Conservation (phyloP, 805 yeast species). For the Danielozyma ontarioensis region DNA sequence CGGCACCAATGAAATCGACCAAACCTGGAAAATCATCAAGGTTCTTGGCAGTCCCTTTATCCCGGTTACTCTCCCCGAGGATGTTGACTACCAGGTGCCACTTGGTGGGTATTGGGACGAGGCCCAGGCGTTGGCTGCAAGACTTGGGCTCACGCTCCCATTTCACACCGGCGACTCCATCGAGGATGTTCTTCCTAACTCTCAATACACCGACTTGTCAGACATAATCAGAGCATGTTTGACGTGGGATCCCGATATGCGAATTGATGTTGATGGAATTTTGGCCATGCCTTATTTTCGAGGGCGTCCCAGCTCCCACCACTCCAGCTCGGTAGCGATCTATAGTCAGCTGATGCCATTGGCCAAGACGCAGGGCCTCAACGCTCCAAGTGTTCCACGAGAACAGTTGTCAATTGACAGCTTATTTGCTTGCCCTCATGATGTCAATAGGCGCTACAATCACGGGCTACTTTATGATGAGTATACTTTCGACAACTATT, state of each 20-base stretch:
- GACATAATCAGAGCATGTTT: slow-evolving; percentile 47
- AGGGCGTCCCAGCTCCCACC: too few relatives aligned
- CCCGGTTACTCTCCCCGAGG: slow-evolving; percentile 11
- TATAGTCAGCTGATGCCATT: too few relatives aligned
- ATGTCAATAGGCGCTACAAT: too few relatives aligned
- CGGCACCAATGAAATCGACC: slow-evolving; percentile 76
- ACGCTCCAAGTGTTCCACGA: too few relatives aligned
- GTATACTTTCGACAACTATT: not conserved
- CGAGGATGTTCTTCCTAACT: slow-evolving; percentile 40
- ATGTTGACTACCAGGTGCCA: slow-evolving; percentile 23
- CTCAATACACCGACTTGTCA: slow-evolving; percentile 38
- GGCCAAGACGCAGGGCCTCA: too few relatives aligned
- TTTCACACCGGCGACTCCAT: slow-evolving; percentile 46
- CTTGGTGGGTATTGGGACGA: slow-evolving; percentile 75
- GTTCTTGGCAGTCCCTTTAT: slow-evolving; percentile 69
- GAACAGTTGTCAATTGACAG: too few relatives aligned
- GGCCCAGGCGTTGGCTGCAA: slow-evolving; percentile 47
- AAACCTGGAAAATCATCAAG: slow-evolving; percentile 61
- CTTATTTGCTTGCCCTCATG: too few relatives aligned
- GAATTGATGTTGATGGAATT: slow-evolving; percentile 49
- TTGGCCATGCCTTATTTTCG: slow-evolving; percentile 52
- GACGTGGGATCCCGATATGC: slow-evolving; percentile 72
- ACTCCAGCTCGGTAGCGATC: too few relatives aligned
- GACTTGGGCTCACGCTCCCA: slow-evolving; percentile 56
- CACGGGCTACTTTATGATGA: too few relatives aligned